Evolutionary conservation across 2,329 filamentous ascomycete species (phyloP), one percentile per base, ranked within the genome.

Genomic region (Xylariales sp.): DNA sequence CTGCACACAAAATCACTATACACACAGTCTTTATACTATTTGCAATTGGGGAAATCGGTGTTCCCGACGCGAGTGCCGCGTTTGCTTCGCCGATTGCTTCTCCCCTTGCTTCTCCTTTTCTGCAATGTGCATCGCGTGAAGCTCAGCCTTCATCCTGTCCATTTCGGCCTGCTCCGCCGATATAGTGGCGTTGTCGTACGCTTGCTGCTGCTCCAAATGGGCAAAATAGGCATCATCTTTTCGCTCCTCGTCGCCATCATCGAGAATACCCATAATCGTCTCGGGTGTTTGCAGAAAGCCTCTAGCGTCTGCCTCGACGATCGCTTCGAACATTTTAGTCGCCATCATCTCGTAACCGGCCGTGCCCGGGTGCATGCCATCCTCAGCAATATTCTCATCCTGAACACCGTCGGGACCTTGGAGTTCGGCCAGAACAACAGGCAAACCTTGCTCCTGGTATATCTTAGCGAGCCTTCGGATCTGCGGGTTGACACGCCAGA

Each of bases 271-370:
- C 68, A 69, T 57, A 52, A 80, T 62, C 4, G 71, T 52, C 67
- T 76, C 76, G 3, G 76, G 72, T 2, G 73, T 69, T 62, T 78
- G 76, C 39, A 78, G 65, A 52, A 75, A 78, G 3, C 76, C 76
- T 46, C 61, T 69, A 16, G 76, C 73, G 65, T 78, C 76, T 2
- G 76, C 76, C 64, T 78, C 76, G 12, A 78, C 54, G 12, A 78
- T 77, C 32, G 76, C 76, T 30, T 78, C 67, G 65, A 75, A 77
- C 72, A 78, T 71, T 66, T 77, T 78, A 43, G 76, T 77, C 14
- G 72, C 76, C 77, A 78, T 78, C 75, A 78, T 77, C 56, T 77
- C 75, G 62, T 78, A 78, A 9, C 77, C 77, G 18, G 77, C 63
- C 12, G 73, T 77, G 28, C 72, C 74, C 6, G 77, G 77, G 54